phyloP scores from a whole-genome alignment of 192 early-diverging fungal species.

The Coemansia reversa region DNA sequence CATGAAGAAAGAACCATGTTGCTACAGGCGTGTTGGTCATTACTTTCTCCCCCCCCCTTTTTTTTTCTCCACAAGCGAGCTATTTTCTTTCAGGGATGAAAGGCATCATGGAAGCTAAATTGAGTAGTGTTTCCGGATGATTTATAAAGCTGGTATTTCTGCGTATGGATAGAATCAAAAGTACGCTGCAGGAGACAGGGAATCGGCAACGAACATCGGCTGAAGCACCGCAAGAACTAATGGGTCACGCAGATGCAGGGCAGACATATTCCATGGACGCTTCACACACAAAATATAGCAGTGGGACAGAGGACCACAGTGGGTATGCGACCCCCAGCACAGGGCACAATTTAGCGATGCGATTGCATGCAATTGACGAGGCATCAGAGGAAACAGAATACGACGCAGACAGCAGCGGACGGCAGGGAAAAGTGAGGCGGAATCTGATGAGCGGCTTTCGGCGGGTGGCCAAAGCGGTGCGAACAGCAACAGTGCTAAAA shows the following conservation, averaged over 20 bases:
- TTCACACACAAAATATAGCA: background rate
- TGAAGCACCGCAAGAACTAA: background rate
- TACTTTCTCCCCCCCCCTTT: too few relatives aligned
- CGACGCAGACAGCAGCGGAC: background rate
- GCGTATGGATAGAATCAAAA: constrained; percentile 13
- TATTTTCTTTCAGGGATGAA: too few relatives aligned
- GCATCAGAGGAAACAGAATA: constrained; percentile 13
- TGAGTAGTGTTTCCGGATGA: too few relatives aligned
- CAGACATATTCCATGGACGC: background rate
- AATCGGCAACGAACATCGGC: constrained; percentile 5
- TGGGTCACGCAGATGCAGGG: constrained; percentile 4
- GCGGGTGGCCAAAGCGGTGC: constrained; percentile 48
- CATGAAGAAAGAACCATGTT: too few relatives aligned
- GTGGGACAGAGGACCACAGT: background rate
- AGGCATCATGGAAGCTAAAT: too few relatives aligned
- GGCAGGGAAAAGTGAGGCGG: constrained; percentile 20
- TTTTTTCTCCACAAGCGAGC: too few relatives aligned
- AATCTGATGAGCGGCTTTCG: constrained; percentile 41
- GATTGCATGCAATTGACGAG: constrained; percentile 34
- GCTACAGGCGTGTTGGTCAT: too few relatives aligned
- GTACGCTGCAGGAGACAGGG: constrained; percentile 20
- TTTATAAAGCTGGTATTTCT: background rate
- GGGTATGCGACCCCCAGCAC: background rate
- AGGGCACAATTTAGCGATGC: background rate
- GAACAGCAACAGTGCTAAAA: constrained; percentile 20